Evolutionary conservation across 306 rosid species (phyloP), one percentile per base, ranked within the genome.

Genomic region (Cicer judaicum): DNA sequence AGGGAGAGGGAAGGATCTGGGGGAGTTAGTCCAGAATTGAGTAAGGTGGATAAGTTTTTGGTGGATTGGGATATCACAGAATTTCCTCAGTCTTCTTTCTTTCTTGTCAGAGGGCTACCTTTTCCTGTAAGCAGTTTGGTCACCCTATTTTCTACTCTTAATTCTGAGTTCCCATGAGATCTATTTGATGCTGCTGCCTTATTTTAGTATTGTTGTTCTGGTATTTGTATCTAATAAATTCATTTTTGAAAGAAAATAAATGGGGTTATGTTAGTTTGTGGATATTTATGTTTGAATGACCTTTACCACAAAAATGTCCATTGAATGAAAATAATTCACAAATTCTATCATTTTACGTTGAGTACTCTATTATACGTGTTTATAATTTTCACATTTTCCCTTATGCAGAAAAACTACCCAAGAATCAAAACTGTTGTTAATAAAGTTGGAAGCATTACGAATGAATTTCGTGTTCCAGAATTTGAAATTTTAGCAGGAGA

Each of bases 401-500:
- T 42, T 75, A 2, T 72, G 83, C 93, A 94, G 98, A 94, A 94
- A 85, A 91, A 91, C 80, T 87, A 86, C 84, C 98, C 98, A 48
- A 88, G 97, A 84, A 91, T 94, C 83, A 90, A 82, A 87, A 94
- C 96, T 8, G 40, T 94, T 71, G 98, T 88, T 55, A 94, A 94
- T 84, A 94, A 94, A 87, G 93, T 94, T 77, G 97, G 98, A 62
- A 86, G 86, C 15, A 94, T 94, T 52, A 84, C 89, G 62, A 94
- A 91, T 78, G 93, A 91, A 77, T 94, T 91, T 71, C 97, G 97
- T 12, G 97, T 94, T 74, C 98, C 98, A 15, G 85, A 86, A 76
- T 92, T 90, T 60, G 97, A 94, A 90, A 53, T 91, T 84, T 81
- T 91, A 83, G 96, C 90, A 0, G 97, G 98, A 63, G 95, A 90